A percentile compares a stretch with the other conserved stretches of the same genome.
These are phyloP conservation scores for Leishmania gerbilli DNA, from an alignment of 208 protist species.

Conservation along the genomic window DNA sequence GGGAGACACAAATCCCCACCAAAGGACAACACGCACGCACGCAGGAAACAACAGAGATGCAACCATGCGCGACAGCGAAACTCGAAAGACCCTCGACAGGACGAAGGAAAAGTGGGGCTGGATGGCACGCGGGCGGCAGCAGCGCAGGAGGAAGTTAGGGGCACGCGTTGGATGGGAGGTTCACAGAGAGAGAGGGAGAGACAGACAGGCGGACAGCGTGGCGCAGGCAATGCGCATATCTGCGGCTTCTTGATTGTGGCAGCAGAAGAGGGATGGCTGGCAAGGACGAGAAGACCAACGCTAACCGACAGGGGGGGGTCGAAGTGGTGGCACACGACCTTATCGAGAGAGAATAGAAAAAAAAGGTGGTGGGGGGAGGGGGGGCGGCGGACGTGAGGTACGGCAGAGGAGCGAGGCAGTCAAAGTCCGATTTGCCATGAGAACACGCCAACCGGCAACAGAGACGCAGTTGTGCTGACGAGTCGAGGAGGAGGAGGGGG, in stretches of 20 bases:
- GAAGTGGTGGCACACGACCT: not conserved
- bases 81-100: not conserved
- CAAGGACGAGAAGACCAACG: not conserved
- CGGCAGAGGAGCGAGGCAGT: not conserved
- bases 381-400: no score
- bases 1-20: no score
- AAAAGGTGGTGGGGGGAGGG: no score
- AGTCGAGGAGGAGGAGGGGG: not conserved
- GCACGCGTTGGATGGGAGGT: no score
- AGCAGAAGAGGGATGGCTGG: not conserved
- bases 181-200: not conserved
- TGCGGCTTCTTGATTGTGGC: not conserved
- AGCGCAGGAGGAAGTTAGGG: no score
- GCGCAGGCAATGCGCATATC: not conserved
- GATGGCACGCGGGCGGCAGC: no score
- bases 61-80: not conserved
- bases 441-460: not conserved
- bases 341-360: not conserved
- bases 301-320: not conserved
- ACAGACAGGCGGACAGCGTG: not conserved
- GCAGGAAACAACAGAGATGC: not conserved
- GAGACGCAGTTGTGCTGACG: not conserved
- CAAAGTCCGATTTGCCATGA: not conserved
- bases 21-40: no score
- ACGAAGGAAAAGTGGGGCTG: not conserved